Conservation (phyloP, 2,329 filamentous ascomycete species). For the Aureobasidium vineae region DNA sequence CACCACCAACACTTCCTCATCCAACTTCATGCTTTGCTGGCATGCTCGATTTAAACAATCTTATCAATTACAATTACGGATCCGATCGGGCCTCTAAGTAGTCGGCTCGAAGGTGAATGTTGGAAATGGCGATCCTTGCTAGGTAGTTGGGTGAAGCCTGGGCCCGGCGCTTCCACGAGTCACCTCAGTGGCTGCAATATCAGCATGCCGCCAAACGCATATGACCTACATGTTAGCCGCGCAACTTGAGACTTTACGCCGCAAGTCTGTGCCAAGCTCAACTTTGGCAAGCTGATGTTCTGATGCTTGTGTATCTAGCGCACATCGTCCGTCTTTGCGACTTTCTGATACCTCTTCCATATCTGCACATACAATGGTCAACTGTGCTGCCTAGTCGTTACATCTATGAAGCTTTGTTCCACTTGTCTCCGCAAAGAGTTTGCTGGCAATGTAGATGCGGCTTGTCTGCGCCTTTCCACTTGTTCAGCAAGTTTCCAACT, state of each 20-base stretch:
- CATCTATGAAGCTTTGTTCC: neutral
- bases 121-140: constrained; percentile 1
- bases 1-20: neutral
- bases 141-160: neutral
- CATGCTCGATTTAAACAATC: neutral
- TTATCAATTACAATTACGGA: neutral
- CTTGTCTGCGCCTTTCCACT: neutral
- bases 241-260: neutral
- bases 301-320: neutral
- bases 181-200: neutral
- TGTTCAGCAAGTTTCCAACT: neutral
- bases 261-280: constrained; percentile 3
- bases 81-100: neutral
- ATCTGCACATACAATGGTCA: neutral
- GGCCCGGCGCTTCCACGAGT: neutral
- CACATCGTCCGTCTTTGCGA: neutral
- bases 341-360: neutral
- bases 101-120: neutral
- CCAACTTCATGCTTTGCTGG: neutral
- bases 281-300: neutral
- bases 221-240: constrained; percentile 17
- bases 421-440: neutral
- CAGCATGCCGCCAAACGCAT: constrained; percentile 13
- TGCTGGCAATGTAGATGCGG: neutral
- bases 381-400: neutral